Evolutionary conservation across 148 eudicot species (phyloP).

Genomic region (Euryodendron excelsum): DNA sequence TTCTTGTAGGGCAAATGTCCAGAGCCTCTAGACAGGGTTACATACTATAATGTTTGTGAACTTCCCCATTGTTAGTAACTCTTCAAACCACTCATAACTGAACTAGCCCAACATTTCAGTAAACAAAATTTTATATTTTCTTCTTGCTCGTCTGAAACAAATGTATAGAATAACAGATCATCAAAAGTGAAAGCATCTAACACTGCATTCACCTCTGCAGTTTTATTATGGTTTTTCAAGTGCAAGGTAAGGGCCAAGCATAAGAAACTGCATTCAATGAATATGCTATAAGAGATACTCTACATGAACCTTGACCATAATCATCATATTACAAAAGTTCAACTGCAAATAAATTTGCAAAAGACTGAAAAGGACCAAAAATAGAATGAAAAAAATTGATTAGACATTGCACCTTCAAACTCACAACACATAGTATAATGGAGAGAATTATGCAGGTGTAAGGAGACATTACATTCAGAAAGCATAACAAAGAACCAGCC

Average conservation of each 20-base stretch:
- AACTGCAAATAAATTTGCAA: neutral
- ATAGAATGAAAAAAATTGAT: neutral
- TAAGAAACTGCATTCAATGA: neutral
- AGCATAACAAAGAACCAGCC: conserved; percentile 84
- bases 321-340: no score
- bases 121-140: neutral
- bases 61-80: no score
- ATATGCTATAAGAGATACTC: neutral
- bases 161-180: neutral
- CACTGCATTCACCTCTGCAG: neutral
- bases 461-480: conserved; percentile 65
- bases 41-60: no score
- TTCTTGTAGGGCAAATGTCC: no score
- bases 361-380: neutral
- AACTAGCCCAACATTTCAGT: neutral
- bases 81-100: no score
- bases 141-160: neutral
- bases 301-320: no score
- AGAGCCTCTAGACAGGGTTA: neutral
- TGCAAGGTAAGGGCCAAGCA: neutral
- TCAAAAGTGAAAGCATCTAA: neutral
- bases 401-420: neutral
- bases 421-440: neutral
- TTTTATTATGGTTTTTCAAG: neutral
- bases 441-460: neutral